Percentiles rank a stretch among this genome's conserved stretches.
phyloP scores from a whole-genome alignment of 768 basidiomycete species.

The Cytidiella melzeri region DNA sequence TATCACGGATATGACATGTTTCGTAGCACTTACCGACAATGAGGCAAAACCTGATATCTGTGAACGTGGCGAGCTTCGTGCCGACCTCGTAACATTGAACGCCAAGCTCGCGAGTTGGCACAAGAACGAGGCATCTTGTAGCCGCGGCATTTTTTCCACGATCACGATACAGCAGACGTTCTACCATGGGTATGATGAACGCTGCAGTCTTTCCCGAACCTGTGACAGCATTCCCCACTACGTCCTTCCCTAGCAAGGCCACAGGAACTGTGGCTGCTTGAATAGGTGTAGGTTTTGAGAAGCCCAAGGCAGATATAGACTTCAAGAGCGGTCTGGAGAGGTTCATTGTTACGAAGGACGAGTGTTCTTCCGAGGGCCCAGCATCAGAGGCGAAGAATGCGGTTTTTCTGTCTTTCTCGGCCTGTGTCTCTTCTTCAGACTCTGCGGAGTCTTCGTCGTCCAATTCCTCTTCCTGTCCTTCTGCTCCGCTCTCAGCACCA shows the following conservation, averaged over 20 bases:
- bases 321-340: constrained; percentile 92
- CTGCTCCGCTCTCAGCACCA: constrained; percentile 20
- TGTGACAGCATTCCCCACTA: constrained; percentile 93
- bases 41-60: constrained; percentile 88
- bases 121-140: constrained; percentile 85
- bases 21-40: constrained; percentile 60
- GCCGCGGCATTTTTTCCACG: constrained; percentile 81
- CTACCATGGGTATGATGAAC: constrained; percentile 90
- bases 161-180: constrained; percentile 89
- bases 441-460: constrained; percentile 52
- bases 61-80: constrained; percentile 74
- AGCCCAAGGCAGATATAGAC: constrained; percentile 77
- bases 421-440: constrained; percentile 55
- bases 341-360: constrained; percentile 90
- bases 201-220: constrained; percentile 99
- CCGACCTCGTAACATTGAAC: constrained; percentile 95
- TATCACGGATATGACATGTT: not conserved
- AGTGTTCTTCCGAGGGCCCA: constrained; percentile 44
- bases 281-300: constrained; percentile 88
- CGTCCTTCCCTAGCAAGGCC: constrained; percentile 89
- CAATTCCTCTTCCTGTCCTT: constrained; percentile 28
- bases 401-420: constrained; percentile 65
- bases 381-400: constrained; percentile 75
- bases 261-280: constrained; percentile 92
- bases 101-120: constrained; percentile 92